phyloP scores from a whole-genome alignment of 495 filamentous ascomycete genomes.

The Aspergillus heteromorphus region DNA sequence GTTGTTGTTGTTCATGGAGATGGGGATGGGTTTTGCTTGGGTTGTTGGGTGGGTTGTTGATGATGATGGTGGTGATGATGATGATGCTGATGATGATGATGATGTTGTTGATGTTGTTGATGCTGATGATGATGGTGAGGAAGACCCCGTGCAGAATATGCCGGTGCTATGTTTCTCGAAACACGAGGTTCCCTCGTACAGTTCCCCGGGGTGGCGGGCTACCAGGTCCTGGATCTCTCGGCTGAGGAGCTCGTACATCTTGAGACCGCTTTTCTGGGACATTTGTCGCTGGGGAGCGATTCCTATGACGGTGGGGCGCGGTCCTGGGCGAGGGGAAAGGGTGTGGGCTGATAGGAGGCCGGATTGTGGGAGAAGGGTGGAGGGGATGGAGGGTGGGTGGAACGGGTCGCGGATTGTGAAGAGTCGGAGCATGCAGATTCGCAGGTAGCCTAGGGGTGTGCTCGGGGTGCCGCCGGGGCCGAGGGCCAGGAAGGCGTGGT shows the following conservation, averaged over 20 bases:
- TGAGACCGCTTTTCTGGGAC: constrained; percentile 52
- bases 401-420: constrained; percentile 37
- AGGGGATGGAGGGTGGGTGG: constrained; percentile 23
- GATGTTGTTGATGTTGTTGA: not conserved
- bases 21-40: too few species aligned
- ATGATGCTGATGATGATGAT: not conserved
- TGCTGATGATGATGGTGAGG: not conserved
- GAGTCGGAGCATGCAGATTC: constrained; percentile 55
- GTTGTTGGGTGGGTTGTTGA: too few species aligned
- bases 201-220: constrained; percentile 36
- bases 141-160: constrained; percentile 53
- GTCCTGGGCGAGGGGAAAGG: constrained; percentile 55
- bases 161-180: constrained; percentile 77
- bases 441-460: constrained; percentile 66
- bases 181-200: constrained; percentile 61
- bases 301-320: constrained; percentile 60
- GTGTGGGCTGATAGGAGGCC: constrained; percentile 40
- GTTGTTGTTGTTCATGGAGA: not conserved
- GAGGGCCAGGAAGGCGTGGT: constrained; percentile 67
- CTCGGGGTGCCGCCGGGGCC: constrained; percentile 77
- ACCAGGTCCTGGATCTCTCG: constrained; percentile 47
- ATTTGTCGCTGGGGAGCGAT: constrained; percentile 78
- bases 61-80: too few species aligned
- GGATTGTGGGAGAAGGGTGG: constrained; percentile 30
- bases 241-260: constrained; percentile 49